Conservation (phyloP, 2,329 filamentous ascomycete genomes). For the Fonsecaea pugnacius region DNA sequence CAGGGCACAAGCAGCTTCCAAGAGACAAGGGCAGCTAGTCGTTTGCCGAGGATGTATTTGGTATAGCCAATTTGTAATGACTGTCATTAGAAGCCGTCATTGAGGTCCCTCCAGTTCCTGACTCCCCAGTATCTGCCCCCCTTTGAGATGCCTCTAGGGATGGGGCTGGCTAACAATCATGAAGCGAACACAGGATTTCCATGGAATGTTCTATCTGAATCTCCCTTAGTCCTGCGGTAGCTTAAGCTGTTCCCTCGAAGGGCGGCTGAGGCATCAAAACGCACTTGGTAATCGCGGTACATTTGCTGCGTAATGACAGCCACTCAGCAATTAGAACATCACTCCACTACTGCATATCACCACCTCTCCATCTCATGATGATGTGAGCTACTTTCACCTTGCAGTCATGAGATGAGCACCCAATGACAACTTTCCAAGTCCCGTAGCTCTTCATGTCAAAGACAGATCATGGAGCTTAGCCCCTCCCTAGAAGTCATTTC, state of each 20-base stretch:
- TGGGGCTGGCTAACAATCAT: background rate
- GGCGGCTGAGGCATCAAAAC: background rate
- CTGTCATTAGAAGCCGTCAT: background rate
- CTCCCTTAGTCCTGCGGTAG: background rate
- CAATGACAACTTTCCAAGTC: background rate
- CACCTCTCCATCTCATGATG: conserved; percentile 7
- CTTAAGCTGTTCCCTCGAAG: background rate
- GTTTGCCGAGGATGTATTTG: conserved; percentile 4
- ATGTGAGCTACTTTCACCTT: conserved; percentile 19
- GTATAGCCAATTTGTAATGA: conserved; percentile 6
- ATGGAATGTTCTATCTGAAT: background rate
- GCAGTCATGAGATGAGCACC: conserved; percentile 12
- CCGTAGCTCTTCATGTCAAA: background rate
- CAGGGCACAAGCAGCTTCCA: background rate
- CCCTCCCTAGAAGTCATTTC: background rate
- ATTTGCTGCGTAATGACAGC: conserved; percentile 9
- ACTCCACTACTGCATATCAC: conserved; percentile 12
- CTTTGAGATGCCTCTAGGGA: background rate
- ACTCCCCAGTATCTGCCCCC: background rate
- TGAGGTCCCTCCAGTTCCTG: background rate
- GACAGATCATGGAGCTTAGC: background rate
- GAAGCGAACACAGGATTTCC: background rate
- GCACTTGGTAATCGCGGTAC: conserved; percentile 7
- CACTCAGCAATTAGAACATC: conserved; percentile 12
- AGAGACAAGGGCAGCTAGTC: background rate